Evolutionary conservation across 305 asterid species (phyloP).

Genomic region (Galium porrigens): DNA sequence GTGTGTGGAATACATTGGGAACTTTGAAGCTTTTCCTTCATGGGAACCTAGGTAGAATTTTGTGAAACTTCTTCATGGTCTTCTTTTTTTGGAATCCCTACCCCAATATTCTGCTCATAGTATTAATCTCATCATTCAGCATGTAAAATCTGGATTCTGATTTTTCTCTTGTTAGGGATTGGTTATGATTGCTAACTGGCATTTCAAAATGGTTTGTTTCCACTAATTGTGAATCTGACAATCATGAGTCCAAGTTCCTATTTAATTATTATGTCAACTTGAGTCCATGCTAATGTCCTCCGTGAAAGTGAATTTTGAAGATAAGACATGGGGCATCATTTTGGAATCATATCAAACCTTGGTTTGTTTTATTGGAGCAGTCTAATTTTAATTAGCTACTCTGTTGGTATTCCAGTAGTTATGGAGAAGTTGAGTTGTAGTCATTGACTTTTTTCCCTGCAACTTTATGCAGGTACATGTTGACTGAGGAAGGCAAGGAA

Average conservation of each 20-base stretch:
- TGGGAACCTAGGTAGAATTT: neutral
- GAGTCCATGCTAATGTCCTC: neutral
- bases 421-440: neutral
- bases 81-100: neutral
- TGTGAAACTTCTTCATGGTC: neutral
- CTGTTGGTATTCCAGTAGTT: neutral
- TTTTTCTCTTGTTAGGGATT: neutral
- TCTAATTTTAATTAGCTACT: neutral
- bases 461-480: slow-evolving; percentile 58
- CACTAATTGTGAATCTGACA: neutral
- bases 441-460: slow-evolving; percentile 15
- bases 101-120: neutral
- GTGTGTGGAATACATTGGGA: neutral
- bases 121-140: neutral
- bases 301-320: neutral
- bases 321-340: neutral
- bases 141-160: neutral
- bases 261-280: neutral
- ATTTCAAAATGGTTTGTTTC: slow-evolving; percentile 2
- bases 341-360: neutral
- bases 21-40: no score
- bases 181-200: neutral
- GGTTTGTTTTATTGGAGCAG: neutral
- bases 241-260: slow-evolving; percentile 1
- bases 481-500: slow-evolving; percentile 83